Conservation (phyloP, 352 stramenopile genomes). For the Phytophthora megakarya region DNA sequence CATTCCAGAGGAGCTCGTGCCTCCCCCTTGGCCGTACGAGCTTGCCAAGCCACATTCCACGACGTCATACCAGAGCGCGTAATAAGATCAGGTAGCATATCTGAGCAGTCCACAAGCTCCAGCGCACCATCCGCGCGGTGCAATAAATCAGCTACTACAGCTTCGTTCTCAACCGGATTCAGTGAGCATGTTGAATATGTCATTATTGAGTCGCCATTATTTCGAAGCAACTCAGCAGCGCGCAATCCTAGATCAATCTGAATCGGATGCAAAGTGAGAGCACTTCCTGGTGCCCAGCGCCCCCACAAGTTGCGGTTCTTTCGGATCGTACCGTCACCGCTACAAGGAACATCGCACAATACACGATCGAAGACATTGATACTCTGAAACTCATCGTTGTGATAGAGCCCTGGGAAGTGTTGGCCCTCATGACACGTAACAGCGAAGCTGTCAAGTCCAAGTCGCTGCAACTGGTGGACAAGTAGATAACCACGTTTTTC, state of each 20-base stretch:
- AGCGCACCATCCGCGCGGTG: conserved; percentile 84
- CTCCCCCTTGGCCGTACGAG: conserved; percentile 37
- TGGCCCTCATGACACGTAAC: conserved; percentile 94
- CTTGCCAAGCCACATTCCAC: conserved; percentile 77
- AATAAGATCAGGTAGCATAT: conserved; percentile 53
- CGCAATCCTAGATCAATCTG: conserved; percentile 94
- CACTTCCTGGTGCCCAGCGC: conserved; percentile 86
- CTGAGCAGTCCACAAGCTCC: conserved; percentile 85
- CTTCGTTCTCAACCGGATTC: conserved; percentile 99
- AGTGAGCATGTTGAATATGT: conserved; percentile 97
- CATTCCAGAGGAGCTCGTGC: conserved; percentile 42
- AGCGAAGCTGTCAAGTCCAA: conserved; percentile 77
- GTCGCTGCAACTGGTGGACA: conserved; percentile 90
- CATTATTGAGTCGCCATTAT: conserved; percentile 83
- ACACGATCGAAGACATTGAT: conserved; percentile 95
- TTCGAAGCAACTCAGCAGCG: conserved; percentile 86
- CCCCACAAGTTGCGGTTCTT: conserved; percentile 96
- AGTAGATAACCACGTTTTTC: conserved; percentile 97
- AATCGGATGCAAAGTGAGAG: conserved; percentile 90
- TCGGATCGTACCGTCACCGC: conserved; percentile 96
- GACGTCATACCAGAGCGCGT: conserved; percentile 52
- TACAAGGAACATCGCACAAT: conserved; percentile 98
- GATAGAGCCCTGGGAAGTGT: conserved; percentile 92
- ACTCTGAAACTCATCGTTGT: conserved; percentile 27
- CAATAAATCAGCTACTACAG: conserved; percentile 93